Base-by-base conservation (phyloP, 192 early-diverging fungal genomes). In the Coemansia interrupta region DNA sequence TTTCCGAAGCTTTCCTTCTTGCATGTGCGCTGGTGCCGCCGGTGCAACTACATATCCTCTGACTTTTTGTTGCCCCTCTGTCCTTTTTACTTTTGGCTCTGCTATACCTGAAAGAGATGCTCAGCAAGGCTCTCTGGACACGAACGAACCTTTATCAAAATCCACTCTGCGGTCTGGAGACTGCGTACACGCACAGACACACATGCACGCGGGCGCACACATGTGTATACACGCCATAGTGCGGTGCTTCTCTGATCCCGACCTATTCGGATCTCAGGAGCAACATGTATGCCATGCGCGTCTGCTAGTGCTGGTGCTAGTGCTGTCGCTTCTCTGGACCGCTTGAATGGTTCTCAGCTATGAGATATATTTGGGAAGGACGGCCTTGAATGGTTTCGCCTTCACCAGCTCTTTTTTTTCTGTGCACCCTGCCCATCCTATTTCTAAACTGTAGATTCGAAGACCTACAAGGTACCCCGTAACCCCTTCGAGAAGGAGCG, bases 401-500 rank as follows among this genome's bases (percentile, higher is more conserved):
- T 63, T 56, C 42, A 70, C 77, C 69, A 54, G 14, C 61, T 73
- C 61, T 73, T 40, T 62, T 14, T 38, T 41, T 48, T 43, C 26
- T 43, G 23, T 48, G 45, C 32, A 24, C 46, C 17, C 56, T 36
- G 30, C 15, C 47, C 12, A 46, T 17, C 11, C 18, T 63, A 14
- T 17, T 62, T 78, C 48, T 50, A 46, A 58, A 54, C 56, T 87
- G 84, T 66, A 62, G 64, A 78, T 70, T 89, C 87, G 64, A 91
- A 88, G 87, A 91, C 87, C 68, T 91, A 87, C 84, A 92, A 92
- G 83, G 93, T 98, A 69, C 96, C 96, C 72, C 89, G 91, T 80
- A 87, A 95, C 83, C 93, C 93, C 49, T 98, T 90, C 82, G 92
- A 93, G 80, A 85, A 90, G 72, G 96, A 91, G 66, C 94, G 96